A percentile compares a stretch with the other conserved stretches of the same genome.
phyloP scores from a whole-genome alignment of 73 alveolate genomes.

The Paramecium biaurelia region DNA sequence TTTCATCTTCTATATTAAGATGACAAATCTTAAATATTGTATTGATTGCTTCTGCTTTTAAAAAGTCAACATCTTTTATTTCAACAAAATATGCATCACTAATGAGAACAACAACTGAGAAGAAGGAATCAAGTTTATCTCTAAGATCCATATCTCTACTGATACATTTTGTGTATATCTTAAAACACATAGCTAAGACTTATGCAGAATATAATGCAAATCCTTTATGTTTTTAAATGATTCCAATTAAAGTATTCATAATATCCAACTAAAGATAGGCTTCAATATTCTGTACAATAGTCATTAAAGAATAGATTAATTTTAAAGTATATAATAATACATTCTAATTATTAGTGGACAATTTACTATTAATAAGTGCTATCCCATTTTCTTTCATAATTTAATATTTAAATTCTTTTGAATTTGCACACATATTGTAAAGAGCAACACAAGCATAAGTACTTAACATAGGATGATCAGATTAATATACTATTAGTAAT shows the following conservation, averaged over 20 bases:
- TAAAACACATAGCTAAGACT: background rate
- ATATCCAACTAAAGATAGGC: background rate
- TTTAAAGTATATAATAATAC: background rate
- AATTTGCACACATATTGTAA: conserved; percentile 6
- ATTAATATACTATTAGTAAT: background rate
- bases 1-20: background rate
- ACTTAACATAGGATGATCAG: conserved; percentile 44
- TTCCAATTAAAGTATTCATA: background rate
- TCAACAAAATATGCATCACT: background rate
- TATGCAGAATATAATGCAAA: background rate
- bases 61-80: background rate
- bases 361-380: background rate
- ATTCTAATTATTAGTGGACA: background rate
- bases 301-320: background rate
- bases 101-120: background rate
- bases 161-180: background rate
- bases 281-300: conserved; percentile 25
- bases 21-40: conserved; percentile 16
- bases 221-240: background rate
- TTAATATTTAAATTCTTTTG: conserved; percentile 21
- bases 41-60: conserved; percentile 45
- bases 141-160: background rate
- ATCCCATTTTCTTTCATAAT: conserved; percentile 33
- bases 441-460: conserved; percentile 35
- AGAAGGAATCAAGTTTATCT: background rate